phyloP scores from a whole-genome alignment of 2,329 filamentous ascomycete genomes.

The Claviceps humidiphila region DNA sequence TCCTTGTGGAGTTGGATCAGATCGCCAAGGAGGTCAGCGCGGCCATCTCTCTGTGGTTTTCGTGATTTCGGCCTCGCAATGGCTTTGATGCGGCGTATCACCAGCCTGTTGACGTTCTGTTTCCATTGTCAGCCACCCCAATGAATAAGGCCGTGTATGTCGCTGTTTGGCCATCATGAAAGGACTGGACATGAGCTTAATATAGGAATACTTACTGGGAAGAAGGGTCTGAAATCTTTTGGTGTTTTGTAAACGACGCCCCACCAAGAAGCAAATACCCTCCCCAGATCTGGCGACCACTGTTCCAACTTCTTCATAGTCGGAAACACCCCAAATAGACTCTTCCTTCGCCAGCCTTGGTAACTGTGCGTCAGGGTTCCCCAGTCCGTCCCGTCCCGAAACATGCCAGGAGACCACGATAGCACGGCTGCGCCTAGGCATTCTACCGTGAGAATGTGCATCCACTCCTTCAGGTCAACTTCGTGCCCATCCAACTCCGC shows the following conservation, averaged over 20 bases:
- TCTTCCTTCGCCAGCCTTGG: constrained; percentile 37
- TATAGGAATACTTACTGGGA: constrained; percentile 26
- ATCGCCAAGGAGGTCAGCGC: constrained; percentile 31
- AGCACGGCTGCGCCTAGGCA: constrained; percentile 36
- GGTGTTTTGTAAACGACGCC: constrained; percentile 31
- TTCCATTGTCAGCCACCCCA: not conserved
- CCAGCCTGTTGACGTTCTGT: constrained; percentile 22
- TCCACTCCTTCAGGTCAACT: constrained; percentile 40
- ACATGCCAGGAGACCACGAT: constrained; percentile 37
- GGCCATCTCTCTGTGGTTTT: constrained; percentile 18
- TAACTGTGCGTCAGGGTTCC: constrained; percentile 36
- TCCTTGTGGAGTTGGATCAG: constrained; percentile 31
- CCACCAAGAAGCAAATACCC: constrained; percentile 30
- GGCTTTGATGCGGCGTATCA: constrained; percentile 21
- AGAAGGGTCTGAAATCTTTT: constrained; percentile 33
- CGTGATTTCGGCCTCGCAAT: constrained; percentile 15
- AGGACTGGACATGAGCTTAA: not conserved
- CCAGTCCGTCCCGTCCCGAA: constrained; percentile 30
- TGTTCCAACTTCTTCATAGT: constrained; percentile 25
- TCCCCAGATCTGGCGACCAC: constrained; percentile 21
- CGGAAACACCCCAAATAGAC: constrained; percentile 38
- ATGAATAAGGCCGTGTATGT: too few species aligned
- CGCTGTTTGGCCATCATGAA: too few species aligned
- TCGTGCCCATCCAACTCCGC: constrained; percentile 22
- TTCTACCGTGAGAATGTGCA: constrained; percentile 42